Base-by-base conservation (phyloP, 2,329 filamentous ascomycete genomes). In the Westerdykella ornata region DNA sequence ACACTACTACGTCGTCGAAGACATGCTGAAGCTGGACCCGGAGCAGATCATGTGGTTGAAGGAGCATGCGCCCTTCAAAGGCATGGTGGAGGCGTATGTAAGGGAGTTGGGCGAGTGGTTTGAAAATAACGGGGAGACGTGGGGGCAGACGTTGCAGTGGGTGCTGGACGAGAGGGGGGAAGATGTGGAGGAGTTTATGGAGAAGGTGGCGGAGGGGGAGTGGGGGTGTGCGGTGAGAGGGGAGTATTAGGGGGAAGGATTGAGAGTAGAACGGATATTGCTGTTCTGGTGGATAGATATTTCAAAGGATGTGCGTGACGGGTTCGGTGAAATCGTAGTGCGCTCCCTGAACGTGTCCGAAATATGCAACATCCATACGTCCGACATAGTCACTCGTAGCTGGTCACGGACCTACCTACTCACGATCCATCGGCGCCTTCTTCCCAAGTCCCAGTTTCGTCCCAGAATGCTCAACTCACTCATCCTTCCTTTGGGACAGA, bases 201-300 rank as follows among this genome's bases (percentile, higher is more conserved):
- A 80, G 68, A 46, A 84, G 73, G 41, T 83, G 78, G 59, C 81
- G 77, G 57, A 84, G 72, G 44, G 94, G 69, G 68, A 86, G 78
- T 52, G 85, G 78, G 48, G 95, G 70, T 62, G 95, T 45, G 68
- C 63, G 36, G 46, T 67, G 11, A 39, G 20, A 20, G 39, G 20
- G 36, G 29, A 18, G 18, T 6, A n/a, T 5, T 17, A 8, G 28
- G 22, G 13, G 26, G 22, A 14, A 5, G 7, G 7, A 3, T 26
- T 7, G 22, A 4, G 22, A 3, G 22, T 26, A 11, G 22, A 26
- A 11, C 8, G n/a, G 22, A 2, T 26, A 26, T 26, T 2, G 22
- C 7, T n/a, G 3, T 26, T 26, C 22, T 4, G 12, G 3, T 26
- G 12, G 22, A 26, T 26, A 26, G 22, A 9, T 26, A 11, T 26